Conservation (phyloP, 257 asterid species). For the Solanum piurae region DNA sequence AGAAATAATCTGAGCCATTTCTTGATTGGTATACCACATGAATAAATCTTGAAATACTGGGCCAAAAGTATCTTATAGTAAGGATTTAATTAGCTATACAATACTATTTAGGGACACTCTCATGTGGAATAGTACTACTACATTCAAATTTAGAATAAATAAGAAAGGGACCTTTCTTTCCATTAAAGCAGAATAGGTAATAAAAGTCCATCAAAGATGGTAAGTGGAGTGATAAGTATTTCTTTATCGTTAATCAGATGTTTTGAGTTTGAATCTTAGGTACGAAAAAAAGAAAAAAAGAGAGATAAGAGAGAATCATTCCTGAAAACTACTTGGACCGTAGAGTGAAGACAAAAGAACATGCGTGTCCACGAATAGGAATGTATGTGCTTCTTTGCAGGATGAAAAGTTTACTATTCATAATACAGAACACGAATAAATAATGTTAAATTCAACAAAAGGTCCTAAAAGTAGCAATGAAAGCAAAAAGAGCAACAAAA, state of each 20-base stretch:
- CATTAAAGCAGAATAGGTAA: neutral
- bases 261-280: no score
- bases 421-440: neutral
- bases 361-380: neutral
- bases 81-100: neutral
- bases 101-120: neutral
- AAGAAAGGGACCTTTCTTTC: neutral
- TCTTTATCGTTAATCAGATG: no score
- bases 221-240: no score
- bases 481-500: neutral
- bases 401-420: neutral
- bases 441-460: neutral
- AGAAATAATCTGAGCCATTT: neutral
- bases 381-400: neutral
- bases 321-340: neutral
- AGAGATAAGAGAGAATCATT: neutral
- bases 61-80: neutral
- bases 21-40: neutral
- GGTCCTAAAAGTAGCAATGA: neutral
- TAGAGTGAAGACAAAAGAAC: neutral
- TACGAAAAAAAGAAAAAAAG: fast-evolving
- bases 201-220: neutral
- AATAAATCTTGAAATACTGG: neutral
- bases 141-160: neutral
- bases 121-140: neutral